Conservation (phyloP, 257 asterid genomes). For the Lithospermum erythrorhizon region DNA sequence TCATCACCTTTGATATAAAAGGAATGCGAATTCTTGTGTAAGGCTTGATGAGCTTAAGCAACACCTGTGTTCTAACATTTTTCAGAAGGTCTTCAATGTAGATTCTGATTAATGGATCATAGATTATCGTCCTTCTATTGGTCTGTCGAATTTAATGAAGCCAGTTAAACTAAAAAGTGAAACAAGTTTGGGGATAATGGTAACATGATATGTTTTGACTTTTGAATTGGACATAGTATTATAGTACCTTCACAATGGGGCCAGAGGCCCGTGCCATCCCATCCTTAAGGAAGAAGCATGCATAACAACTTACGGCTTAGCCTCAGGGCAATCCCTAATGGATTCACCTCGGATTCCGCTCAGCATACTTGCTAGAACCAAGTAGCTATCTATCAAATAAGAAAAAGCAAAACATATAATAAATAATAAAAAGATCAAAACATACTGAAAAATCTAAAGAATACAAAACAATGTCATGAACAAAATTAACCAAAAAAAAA, state of each 20-base stretch:
- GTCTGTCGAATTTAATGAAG: conserved; percentile 41
- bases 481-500: too few species aligned
- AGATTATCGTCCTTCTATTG: conserved; percentile 96
- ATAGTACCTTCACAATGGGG: neutral
- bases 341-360: conserved; percentile 97
- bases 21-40: conserved; percentile 93
- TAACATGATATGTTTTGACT: conserved; percentile 6
- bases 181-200: conserved; percentile 4
- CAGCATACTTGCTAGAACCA: conserved; percentile 97
- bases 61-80: conserved; percentile 94
- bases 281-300: neutral
- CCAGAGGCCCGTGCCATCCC: conserved; percentile 5
- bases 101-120: conserved; percentile 87
- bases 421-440: neutral
- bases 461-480: too few species aligned
- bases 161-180: conserved; percentile 3
- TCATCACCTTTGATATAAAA: conserved; percentile 77
- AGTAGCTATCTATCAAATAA: conserved; percentile 66
- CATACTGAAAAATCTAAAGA: too few species aligned
- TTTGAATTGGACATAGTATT: conserved; percentile 9
- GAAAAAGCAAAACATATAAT: neutral
- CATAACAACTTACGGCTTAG: conserved; percentile 76
- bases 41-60: conserved; percentile 96
- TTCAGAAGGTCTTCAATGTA: conserved; percentile 97
- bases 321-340: conserved; percentile 98